Conservation (phyloP, 2,329 filamentous ascomycete species). For the Pseudogymnoascus sp. region DNA sequence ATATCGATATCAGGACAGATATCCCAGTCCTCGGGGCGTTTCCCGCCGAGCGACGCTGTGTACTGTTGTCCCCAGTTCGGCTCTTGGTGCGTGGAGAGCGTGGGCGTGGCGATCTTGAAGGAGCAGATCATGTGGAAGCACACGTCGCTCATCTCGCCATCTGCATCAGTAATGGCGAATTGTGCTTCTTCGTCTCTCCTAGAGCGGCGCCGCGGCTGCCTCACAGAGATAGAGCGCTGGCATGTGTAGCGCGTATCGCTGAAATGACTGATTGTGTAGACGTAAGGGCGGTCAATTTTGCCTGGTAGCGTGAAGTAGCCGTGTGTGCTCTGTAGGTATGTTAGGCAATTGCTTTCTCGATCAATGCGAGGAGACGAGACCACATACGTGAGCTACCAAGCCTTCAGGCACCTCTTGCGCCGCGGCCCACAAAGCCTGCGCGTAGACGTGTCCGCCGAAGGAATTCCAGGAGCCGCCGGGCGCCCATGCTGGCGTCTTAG, state of each 20-base stretch:
- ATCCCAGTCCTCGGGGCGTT: conserved; percentile 10
- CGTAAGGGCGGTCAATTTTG: conserved; percentile 43
- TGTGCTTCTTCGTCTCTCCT: conserved; percentile 21
- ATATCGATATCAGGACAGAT: conserved; percentile 18
- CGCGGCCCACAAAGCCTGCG: conserved; percentile 37
- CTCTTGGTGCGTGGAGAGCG: conserved; percentile 16
- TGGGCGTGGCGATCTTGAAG: conserved; percentile 36
- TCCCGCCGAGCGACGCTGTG: conserved; percentile 13
- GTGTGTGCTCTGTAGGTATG: conserved; percentile 35
- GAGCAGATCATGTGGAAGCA: conserved; percentile 49
- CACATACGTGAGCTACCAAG: conserved; percentile 39
- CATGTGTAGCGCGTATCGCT: conserved; percentile 43
- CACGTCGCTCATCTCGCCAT: conserved; percentile 34
- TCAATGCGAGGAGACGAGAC: neutral
- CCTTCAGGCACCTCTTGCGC: conserved; percentile 31
- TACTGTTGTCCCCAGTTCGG: conserved; percentile 14
- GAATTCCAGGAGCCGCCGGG: conserved; percentile 23
- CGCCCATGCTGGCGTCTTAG: conserved; percentile 16
- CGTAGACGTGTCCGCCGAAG: conserved; percentile 42
- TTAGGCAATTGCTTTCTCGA: neutral
- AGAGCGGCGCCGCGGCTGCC: conserved; percentile 43
- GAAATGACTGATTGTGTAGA: conserved; percentile 44
- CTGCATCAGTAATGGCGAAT: conserved; percentile 5
- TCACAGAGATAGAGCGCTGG: conserved; percentile 44
- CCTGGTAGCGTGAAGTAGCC: conserved; percentile 49